Conservation (phyloP, 140 eudicot species). For the Stevia rebaudiana region DNA sequence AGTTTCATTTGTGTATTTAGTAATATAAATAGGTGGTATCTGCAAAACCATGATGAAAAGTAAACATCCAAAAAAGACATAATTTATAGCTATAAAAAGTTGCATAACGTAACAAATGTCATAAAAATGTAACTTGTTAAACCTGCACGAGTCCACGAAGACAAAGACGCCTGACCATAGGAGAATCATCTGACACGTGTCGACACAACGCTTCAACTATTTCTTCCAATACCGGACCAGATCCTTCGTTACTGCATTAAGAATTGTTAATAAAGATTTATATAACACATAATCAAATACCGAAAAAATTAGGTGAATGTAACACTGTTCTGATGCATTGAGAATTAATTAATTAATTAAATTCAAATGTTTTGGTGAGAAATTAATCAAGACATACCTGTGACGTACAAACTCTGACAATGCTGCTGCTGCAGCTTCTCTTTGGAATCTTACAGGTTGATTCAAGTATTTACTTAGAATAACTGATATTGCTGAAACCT, state of each 20-base stretch:
- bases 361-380: not conserved
- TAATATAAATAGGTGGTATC: constrained; percentile 71
- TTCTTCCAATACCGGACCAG: constrained; percentile 66
- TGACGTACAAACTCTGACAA: constrained; percentile 82
- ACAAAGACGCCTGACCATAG: constrained; percentile 92
- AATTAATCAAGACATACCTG: constrained; percentile 45
- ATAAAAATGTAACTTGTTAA: not conserved
- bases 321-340: not conserved
- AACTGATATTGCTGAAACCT: constrained; percentile 64
- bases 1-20: constrained; percentile 59
- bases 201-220: constrained; percentile 93
- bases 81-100: not conserved
- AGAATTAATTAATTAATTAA: not conserved
- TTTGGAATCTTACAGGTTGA: constrained; percentile 52
- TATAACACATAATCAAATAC: not conserved
- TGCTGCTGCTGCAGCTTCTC: constrained; percentile 99
- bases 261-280: not conserved
- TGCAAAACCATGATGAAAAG: constrained; percentile 35
- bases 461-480: constrained; percentile 63
- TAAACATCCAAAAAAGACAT: constrained; percentile 9
- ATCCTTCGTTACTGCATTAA: constrained; percentile 67
- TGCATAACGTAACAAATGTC: not conserved
- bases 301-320: not conserved
- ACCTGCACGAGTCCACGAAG: constrained; percentile 96
- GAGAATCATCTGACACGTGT: constrained; percentile 91